Percentiles rank a stretch among this genome's conserved stretches.
phyloP scores from a whole-genome alignment of 768 basidiomycete genomes.

The Vararia minispora region DNA sequence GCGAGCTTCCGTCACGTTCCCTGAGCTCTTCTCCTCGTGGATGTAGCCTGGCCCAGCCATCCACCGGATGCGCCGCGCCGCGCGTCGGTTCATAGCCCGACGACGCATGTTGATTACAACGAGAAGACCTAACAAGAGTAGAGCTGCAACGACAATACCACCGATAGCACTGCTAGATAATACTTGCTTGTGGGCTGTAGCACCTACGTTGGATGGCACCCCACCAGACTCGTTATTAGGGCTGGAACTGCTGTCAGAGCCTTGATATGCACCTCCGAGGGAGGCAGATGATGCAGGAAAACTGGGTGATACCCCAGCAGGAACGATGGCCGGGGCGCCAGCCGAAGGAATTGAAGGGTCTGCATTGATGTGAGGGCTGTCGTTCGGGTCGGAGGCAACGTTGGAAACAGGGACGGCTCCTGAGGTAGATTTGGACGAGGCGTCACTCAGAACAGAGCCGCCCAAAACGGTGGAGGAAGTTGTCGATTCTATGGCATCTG shows the following conservation, averaged over 20 bases:
- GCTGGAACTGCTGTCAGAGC: neutral
- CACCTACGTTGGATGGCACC: neutral
- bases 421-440: neutral
- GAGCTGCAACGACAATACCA: slow-evolving; percentile 27
- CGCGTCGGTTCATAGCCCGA: slow-evolving; percentile 31
- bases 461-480: neutral
- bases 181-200: slow-evolving; percentile 16
- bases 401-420: neutral
- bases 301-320: neutral
- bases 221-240: slow-evolving; percentile 1
- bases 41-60: slow-evolving; percentile 25
- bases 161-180: slow-evolving; percentile 37
- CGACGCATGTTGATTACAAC: slow-evolving; percentile 35
- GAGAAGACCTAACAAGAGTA: slow-evolving; percentile 22
- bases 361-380: too few species aligned
- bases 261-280: neutral
- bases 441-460: neutral
- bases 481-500: too few species aligned
- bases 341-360: neutral
- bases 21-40: slow-evolving; percentile 10
- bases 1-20: slow-evolving; percentile 9
- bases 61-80: slow-evolving; percentile 33
- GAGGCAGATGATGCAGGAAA: neutral
- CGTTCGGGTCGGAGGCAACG: neutral
- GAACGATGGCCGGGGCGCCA: neutral